A percentile compares a stretch with the other conserved stretches of the same genome.
phyloP scores from a whole-genome alignment of 1,284 basidiomycete species.

The Peniophora sp. region DNA sequence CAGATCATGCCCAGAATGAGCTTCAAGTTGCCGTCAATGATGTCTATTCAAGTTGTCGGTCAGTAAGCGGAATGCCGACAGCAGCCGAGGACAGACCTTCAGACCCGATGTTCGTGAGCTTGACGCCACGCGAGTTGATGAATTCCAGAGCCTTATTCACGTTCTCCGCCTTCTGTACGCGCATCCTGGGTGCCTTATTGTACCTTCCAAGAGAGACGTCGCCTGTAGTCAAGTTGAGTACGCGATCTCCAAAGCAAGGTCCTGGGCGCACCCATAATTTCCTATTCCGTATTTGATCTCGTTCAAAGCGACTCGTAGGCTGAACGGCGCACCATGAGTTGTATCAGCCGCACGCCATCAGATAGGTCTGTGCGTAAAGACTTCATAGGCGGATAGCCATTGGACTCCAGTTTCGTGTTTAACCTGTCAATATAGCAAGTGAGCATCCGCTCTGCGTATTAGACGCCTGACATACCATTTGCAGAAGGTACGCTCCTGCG shows the following conservation, averaged over 20 bases:
- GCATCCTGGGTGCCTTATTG: conserved; percentile 84
- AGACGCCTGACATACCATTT: conserved; percentile 55
- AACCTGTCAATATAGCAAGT: conserved; percentile 46
- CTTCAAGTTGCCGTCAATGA: conserved; percentile 96
- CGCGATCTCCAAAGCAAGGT: neutral
- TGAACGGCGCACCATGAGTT: conserved; percentile 64
- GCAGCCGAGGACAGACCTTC: conserved; percentile 49
- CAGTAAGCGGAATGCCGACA: neutral
- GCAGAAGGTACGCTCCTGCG: conserved; percentile 76
- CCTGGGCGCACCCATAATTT: conserved; percentile 75
- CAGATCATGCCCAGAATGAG: conserved; percentile 99
- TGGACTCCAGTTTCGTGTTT: conserved; percentile 87
- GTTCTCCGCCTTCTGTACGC: conserved; percentile 97
- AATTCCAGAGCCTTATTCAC: conserved; percentile 95
- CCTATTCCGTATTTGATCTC: conserved; percentile 36
- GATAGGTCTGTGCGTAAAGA: conserved; percentile 88
- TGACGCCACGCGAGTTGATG: conserved; percentile 90
- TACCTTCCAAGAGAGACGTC: conserved; percentile 88
- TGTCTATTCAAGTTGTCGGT: conserved; percentile 53
- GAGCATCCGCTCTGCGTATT: conserved; percentile 1
- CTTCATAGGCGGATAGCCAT: conserved; percentile 84
- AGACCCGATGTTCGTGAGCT: conserved; percentile 94
- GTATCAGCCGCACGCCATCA: conserved; percentile 92
- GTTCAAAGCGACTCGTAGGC: conserved; percentile 1
- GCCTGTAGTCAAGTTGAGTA: conserved; percentile 34